Percentiles rank a stretch among this genome's conserved stretches.
phyloP scores from a whole-genome alignment of 108 stramenopile genomes.

The Bacterosira constricta region DNA sequence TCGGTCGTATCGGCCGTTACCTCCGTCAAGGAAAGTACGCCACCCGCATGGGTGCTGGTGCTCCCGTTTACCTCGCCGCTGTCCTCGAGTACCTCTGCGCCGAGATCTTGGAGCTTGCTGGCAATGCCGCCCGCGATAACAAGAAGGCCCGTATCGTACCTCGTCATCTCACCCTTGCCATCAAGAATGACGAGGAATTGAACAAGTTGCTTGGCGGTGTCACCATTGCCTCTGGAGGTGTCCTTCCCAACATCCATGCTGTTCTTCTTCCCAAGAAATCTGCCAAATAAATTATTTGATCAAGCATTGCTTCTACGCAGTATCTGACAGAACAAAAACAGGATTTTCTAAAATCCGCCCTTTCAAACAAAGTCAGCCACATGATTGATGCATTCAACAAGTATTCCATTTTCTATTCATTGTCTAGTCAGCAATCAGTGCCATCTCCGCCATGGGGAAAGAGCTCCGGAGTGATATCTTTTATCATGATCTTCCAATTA shows the following conservation, averaged over 20 bases:
- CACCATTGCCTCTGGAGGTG: constrained; percentile 91
- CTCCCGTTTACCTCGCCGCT: constrained; percentile 88
- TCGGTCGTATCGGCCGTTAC: constrained; percentile 94
- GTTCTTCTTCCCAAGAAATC: constrained; percentile 61
- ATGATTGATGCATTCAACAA: no score
- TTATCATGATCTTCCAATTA: no score
- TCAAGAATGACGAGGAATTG: constrained; percentile 87
- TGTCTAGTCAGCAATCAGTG: no score
- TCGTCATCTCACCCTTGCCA: constrained; percentile 89
- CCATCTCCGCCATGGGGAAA: no score
- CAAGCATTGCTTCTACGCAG: no score
- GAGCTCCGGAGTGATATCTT: no score
- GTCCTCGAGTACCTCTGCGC: constrained; percentile 73
- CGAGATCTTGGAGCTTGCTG: constrained; percentile 94
- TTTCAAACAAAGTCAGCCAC: no score
- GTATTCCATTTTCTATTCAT: no score
- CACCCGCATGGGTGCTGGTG: constrained; percentile 92
- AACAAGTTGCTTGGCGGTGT: constrained; percentile 88
- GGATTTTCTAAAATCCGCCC: no score
- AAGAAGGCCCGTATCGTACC: constrained; percentile 95
- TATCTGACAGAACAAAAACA: no score
- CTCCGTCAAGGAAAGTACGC: constrained; percentile 96
- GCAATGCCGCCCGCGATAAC: constrained; percentile 97
- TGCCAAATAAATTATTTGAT: no score
- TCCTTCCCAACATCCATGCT: constrained; percentile 95